phyloP scores from a whole-genome alignment of 805 yeast species.

The Candida insectalens region DNA sequence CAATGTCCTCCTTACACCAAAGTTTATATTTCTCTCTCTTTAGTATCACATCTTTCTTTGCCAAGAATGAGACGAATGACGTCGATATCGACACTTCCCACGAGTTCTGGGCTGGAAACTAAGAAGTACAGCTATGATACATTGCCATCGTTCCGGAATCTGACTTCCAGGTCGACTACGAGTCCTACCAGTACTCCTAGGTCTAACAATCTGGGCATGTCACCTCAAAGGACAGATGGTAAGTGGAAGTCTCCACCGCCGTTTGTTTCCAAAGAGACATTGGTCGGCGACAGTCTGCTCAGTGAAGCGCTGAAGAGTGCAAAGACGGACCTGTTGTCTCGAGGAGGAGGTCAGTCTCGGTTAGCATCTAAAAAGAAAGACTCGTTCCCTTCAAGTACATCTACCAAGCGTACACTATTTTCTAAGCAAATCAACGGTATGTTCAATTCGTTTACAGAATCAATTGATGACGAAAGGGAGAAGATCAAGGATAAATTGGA shows the following conservation, averaged over 20 bases:
- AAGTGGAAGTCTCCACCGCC: too few species aligned
- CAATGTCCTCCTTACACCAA: too few species aligned
- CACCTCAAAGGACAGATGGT: too few species aligned
- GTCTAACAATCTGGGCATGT: too few species aligned
- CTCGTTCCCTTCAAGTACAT: neutral
- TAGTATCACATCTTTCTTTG: too few species aligned
- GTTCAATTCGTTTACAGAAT: constrained; percentile 1
- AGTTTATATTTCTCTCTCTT: too few species aligned
- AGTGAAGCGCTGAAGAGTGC: neutral
- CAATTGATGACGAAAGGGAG: neutral
- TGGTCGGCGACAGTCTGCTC: neutral
- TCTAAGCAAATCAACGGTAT: constrained; percentile 2
- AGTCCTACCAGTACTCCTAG: too few species aligned
- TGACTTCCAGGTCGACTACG: too few species aligned
- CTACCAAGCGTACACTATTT: neutral
- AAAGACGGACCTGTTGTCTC: neutral
- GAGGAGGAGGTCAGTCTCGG: neutral
- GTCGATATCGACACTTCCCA: too few species aligned
- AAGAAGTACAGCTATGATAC: constrained; percentile 2
- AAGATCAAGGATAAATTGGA: neutral
- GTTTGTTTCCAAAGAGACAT: neutral
- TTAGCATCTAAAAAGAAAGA: too few species aligned
- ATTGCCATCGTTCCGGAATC: constrained; percentile 1
- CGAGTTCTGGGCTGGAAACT: neutral
- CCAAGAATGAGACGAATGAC: too few species aligned